Conservation (phyloP, 2,329 filamentous ascomycete species). For the Penicillium occitanis region DNA sequence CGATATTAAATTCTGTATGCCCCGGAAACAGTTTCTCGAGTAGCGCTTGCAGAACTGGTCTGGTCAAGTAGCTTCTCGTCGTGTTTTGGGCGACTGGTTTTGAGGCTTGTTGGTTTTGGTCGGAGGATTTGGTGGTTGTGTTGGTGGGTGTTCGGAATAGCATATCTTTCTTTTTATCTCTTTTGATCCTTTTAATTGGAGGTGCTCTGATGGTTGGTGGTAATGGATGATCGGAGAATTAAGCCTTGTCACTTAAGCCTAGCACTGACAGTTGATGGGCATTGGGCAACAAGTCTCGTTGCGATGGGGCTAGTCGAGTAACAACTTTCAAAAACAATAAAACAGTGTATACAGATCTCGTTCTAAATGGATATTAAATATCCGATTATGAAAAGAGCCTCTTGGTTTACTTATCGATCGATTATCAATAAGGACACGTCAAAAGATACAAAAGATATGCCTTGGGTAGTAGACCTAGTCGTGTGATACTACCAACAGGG, state of each 20-base stretch:
- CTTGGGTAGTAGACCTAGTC: background rate
- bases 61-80: slow-evolving; percentile 23
- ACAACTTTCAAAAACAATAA: background rate
- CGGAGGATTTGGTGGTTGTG: background rate
- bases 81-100: slow-evolving; percentile 22
- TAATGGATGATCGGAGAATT: background rate
- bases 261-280: background rate
- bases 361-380: background rate
- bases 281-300: background rate
- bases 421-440: slow-evolving; percentile 12
- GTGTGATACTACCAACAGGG: background rate
- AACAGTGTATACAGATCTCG: background rate
- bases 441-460: slow-evolving; percentile 5
- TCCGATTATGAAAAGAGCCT: background rate
- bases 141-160: background rate
- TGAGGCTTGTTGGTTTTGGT: background rate
- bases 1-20: slow-evolving; percentile 25
- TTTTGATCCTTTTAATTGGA: background rate
- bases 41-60: slow-evolving; percentile 24
- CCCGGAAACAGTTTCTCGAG: slow-evolving; percentile 26
- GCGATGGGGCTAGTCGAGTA: background rate
- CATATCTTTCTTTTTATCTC: background rate
- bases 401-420: background rate
- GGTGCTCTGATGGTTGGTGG: background rate
- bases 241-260: background rate